These are phyloP conservation scores for Dioscorea zingiberensis DNA, from an alignment of 106 monocot species.

Conservation along the genomic window DNA sequence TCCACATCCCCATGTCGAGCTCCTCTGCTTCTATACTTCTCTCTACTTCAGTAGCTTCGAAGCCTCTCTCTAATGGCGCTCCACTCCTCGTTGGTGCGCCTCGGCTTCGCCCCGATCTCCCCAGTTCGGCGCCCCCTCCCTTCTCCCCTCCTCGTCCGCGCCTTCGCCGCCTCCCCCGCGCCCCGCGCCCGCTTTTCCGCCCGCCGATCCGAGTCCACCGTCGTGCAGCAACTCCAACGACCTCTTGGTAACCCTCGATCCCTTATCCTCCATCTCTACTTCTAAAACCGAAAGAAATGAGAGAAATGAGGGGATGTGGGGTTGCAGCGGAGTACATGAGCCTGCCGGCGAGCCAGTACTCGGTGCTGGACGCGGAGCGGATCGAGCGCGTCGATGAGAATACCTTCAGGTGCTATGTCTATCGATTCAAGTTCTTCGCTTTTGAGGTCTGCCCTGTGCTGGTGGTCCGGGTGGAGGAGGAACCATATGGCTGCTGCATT, in stretches of 20 bases:
- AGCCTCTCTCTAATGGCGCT: constrained; percentile 15
- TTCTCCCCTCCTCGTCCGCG: constrained; percentile 1
- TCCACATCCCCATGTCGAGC: no score
- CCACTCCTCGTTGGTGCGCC: constrained; percentile 11
- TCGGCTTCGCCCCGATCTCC: not conserved
- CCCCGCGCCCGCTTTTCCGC: constrained; percentile 79
- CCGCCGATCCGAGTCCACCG: constrained; percentile 57
- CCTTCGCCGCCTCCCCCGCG: constrained; percentile 37
- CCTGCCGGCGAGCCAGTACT: constrained; percentile 95
- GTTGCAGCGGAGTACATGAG: constrained; percentile 87
- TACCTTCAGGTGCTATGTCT: constrained; percentile 85
- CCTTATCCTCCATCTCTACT: not conserved
- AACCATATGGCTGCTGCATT: constrained; percentile 80
- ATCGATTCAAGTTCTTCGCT: constrained; percentile 78
- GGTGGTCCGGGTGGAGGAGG: constrained; percentile 78
- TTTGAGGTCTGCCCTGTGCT: constrained; percentile 94
- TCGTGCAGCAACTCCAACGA: constrained; percentile 73
- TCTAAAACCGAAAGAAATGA: not conserved
- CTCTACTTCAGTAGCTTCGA: not conserved
- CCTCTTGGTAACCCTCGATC: constrained; percentile 41
- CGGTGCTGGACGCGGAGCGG: constrained; percentile 91
- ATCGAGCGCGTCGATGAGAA: constrained; percentile 87
- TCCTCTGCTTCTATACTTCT: not conserved
- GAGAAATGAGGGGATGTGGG: not conserved
- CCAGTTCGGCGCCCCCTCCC: not conserved